A percentile compares a stretch with the other conserved stretches of the same genome.
Conservation (phyloP, 2,329 filamentous ascomycete species). For the Colletotrichum endophyticum region DNA sequence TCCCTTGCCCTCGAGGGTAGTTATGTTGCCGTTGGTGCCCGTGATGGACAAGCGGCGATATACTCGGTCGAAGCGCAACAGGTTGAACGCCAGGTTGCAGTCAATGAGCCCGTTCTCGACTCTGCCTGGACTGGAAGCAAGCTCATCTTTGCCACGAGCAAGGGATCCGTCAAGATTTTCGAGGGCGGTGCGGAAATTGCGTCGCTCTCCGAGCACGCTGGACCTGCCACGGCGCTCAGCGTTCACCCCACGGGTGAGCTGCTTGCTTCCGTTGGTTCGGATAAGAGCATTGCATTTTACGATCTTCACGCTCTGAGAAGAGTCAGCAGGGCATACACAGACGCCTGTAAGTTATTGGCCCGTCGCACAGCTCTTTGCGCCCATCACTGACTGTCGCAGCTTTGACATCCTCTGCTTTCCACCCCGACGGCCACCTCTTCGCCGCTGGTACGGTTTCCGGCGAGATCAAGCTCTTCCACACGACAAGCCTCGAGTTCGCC, state of each 20-base stretch:
- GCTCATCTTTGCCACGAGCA: slow-evolving; percentile 74
- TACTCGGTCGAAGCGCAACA: slow-evolving; percentile 75
- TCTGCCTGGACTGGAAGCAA: slow-evolving; percentile 69
- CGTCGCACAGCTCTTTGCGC: neutral
- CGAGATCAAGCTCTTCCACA: slow-evolving; percentile 87
- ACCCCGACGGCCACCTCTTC: slow-evolving; percentile 95
- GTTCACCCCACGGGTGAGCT: slow-evolving; percentile 84
- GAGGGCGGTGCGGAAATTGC: slow-evolving; percentile 72
- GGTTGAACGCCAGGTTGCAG: slow-evolving; percentile 69
- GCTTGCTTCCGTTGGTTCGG: slow-evolving; percentile 83
- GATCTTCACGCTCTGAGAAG: slow-evolving; percentile 72
- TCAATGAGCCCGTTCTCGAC: slow-evolving; percentile 71
- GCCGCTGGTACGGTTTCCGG: slow-evolving; percentile 82
- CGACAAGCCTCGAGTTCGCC: slow-evolving; percentile 77
- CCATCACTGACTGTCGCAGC: slow-evolving; percentile 52
- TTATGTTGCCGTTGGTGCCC: slow-evolving; percentile 75
- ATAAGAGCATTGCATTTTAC: slow-evolving; percentile 94
- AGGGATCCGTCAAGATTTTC: slow-evolving; percentile 82
- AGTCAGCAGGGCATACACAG: slow-evolving; percentile 79
- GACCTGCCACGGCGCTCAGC: slow-evolving; percentile 77
- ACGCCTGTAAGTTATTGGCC: slow-evolving; percentile 48
- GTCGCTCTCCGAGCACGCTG: slow-evolving; percentile 81
- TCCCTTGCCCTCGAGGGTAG: slow-evolving; percentile 60
- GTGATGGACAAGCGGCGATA: slow-evolving; percentile 75
- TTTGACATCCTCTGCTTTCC: slow-evolving; percentile 81